phyloP scores from a whole-genome alignment of 495 filamentous ascomycete genomes.

The Aspergillus campestris region DNA sequence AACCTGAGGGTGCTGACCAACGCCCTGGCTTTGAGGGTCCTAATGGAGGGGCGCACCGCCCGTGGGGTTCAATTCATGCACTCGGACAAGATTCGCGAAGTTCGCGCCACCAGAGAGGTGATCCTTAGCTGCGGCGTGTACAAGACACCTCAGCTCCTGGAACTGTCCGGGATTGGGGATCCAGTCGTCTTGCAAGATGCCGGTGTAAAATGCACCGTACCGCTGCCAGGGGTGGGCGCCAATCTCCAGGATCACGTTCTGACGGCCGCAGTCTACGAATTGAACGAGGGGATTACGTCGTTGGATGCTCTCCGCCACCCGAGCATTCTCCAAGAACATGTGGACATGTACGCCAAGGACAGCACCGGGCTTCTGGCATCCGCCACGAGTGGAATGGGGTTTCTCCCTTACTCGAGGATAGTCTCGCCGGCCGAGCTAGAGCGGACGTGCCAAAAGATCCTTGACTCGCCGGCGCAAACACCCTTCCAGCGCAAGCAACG shows the following conservation, averaged over 20 bases:
- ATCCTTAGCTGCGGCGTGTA: slow-evolving; percentile 46
- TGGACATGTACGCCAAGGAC: slow-evolving; percentile 13
- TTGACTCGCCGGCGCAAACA: slow-evolving; percentile 8
- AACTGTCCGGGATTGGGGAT: slow-evolving; percentile 49
- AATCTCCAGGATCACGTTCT: slow-evolving; percentile 41
- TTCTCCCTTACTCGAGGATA: slow-evolving; percentile 15
- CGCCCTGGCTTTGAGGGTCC: slow-evolving; percentile 18
- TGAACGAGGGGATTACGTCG: slow-evolving; percentile 26
- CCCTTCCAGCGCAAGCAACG: slow-evolving; percentile 20
- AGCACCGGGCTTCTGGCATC: slow-evolving; percentile 9
- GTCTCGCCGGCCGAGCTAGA: slow-evolving; percentile 16
- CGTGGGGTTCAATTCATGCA: slow-evolving; percentile 28
- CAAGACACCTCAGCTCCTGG: slow-evolving; percentile 46
- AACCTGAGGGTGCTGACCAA: slow-evolving; percentile 27
- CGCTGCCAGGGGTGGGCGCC: slow-evolving; percentile 32
- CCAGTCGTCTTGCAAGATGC: slow-evolving; percentile 14
- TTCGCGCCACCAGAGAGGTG: slow-evolving; percentile 44
- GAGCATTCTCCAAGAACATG: slow-evolving; percentile 14
- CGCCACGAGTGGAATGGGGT: slow-evolving; percentile 14
- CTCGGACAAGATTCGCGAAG: slow-evolving; percentile 23
- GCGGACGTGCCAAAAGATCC: slow-evolving; percentile 14
- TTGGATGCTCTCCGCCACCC: slow-evolving; percentile 25
- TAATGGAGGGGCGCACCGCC: slow-evolving; percentile 17
- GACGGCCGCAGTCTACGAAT: slow-evolving; percentile 11
- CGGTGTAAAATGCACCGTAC: slow-evolving; percentile 30